These are phyloP conservation scores for Geum urbanum DNA, from an alignment of 306 rosid species.

Conservation along the genomic window DNA sequence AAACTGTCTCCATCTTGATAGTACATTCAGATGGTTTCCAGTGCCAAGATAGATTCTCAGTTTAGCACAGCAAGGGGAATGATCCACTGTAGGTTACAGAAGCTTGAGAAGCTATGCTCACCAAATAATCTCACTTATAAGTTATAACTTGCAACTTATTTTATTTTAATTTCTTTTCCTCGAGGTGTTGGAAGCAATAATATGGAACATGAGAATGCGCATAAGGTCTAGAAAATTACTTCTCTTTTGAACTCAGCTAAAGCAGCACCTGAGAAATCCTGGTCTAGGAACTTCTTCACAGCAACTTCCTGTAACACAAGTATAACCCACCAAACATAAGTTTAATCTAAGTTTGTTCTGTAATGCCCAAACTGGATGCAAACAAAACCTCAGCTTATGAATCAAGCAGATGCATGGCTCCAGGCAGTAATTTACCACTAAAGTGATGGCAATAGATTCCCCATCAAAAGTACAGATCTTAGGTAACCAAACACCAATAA, in stretches of 20 bases:
- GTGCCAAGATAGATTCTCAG: not conserved
- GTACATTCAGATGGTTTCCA: not conserved
- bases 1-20: not conserved
- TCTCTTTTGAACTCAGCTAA: constrained; percentile 98
- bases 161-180: constrained; percentile 16
- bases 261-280: constrained; percentile 98
- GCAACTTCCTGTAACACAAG: constrained; percentile 86
- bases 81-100: not conserved
- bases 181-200: constrained; percentile 12
- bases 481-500: not conserved
- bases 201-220: constrained; percentile 13
- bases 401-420: not conserved
- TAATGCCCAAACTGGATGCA: not conserved
- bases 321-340: constrained; percentile 32
- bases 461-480: not conserved
- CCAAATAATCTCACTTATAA: not conserved
- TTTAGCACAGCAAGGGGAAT: not conserved
- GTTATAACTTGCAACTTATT: not conserved
- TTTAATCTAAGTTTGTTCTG: not conserved
- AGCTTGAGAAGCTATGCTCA: not conserved
- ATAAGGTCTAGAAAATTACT: constrained; percentile 44
- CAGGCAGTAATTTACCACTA: not conserved
- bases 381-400: not conserved
- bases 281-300: constrained; percentile 97
- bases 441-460: not conserved